Percentiles rank a stretch among this genome's conserved stretches.
phyloP scores from a whole-genome alignment of 352 stramenopile species.

The Pythium pyrilobum region DNA sequence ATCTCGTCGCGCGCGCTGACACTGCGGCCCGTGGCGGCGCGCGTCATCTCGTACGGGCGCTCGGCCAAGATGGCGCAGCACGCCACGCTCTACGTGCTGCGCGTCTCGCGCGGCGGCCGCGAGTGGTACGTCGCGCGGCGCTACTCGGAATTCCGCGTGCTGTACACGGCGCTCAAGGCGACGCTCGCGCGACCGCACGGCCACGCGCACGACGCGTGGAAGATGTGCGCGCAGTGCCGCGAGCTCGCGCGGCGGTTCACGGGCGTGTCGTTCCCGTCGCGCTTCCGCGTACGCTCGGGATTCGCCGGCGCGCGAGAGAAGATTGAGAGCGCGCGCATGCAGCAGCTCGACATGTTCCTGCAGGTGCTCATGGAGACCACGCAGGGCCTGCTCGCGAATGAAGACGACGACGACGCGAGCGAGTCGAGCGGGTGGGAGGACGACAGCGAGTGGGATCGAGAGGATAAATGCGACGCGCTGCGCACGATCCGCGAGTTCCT shows the following conservation, averaged over 20 bases:
- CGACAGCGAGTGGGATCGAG: constrained; percentile 23
- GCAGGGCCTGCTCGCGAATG: constrained; percentile 50
- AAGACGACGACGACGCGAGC: constrained; percentile 45
- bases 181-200: constrained; percentile 21
- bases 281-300: constrained; percentile 42
- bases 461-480: constrained; percentile 42
- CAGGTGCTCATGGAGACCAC: constrained; percentile 62
- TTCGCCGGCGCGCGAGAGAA: constrained; percentile 43
- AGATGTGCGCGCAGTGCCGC: constrained; percentile 35
- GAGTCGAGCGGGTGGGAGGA: no score
- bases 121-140: constrained; percentile 73
- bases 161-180: constrained; percentile 35
- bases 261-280: constrained; percentile 44
- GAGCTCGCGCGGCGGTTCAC: constrained; percentile 45
- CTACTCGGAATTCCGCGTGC: constrained; percentile 68
- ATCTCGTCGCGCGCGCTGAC: constrained; percentile 29
- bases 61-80: constrained; percentile 42
- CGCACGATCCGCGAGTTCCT: constrained; percentile 57
- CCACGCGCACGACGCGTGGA: not conserved
- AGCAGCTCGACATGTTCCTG: constrained; percentile 61
- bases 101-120: constrained; percentile 40
- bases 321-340: constrained; percentile 48
- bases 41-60: constrained; percentile 65
- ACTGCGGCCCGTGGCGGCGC: constrained; percentile 51
- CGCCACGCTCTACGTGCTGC: constrained; percentile 72